These are phyloP conservation scores for Leptomonas seymouri DNA, from an alignment of 208 protist genomes.

Conservation along the genomic window DNA sequence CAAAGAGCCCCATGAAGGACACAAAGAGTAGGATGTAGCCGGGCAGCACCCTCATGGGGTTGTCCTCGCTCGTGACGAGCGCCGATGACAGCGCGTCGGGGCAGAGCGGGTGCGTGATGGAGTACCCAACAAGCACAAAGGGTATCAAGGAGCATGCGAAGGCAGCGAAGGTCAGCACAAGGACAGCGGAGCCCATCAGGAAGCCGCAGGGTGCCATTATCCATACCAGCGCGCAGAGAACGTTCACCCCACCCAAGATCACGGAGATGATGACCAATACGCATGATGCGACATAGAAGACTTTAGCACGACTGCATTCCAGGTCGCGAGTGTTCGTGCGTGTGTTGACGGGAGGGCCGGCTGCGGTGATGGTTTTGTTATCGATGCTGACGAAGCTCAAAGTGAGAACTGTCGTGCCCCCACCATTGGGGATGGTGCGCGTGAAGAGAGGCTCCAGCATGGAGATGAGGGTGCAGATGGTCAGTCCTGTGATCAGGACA, in stretches of 20 bases:
- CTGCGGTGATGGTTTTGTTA: background rate
- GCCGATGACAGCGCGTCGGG: conserved; percentile 4
- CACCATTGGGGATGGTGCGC: background rate
- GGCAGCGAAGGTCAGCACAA: background rate
- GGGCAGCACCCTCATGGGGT: background rate
- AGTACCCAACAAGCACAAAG: background rate
- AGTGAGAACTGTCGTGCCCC: background rate
- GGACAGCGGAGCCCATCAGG: background rate
- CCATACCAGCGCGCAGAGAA: conserved; percentile 4
- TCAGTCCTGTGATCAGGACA: background rate
- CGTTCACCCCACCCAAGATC: background rate
- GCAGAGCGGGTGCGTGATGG: background rate
- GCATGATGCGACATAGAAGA: background rate
- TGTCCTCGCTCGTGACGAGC: background rate
- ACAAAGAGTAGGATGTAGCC: background rate
- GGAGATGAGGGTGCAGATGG: conserved; percentile 7
- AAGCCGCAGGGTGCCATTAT: conserved; percentile 12
- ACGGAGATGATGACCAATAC: background rate
- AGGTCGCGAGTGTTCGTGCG: background rate
- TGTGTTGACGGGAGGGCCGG: background rate
- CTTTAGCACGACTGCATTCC: background rate
- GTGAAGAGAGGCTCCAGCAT: background rate
- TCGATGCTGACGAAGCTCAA: conserved; percentile 5
- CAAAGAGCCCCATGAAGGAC: conserved; percentile 1
- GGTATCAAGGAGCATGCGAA: background rate